Base-by-base conservation (phyloP, 1,284 basidiomycete species). In the Puccinia triticina region DNA sequence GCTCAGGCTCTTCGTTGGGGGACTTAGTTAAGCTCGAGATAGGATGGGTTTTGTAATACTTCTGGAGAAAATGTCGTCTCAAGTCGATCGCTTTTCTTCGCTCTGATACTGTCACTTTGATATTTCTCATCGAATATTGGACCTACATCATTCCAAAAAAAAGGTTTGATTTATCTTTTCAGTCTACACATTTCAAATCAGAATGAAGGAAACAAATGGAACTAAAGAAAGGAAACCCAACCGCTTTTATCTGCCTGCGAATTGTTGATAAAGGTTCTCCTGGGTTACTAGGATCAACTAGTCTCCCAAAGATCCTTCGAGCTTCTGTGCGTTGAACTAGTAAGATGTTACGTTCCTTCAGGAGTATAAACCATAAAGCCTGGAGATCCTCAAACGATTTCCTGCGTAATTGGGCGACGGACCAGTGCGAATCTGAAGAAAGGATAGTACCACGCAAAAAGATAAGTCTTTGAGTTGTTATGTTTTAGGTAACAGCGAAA, bases 331-430 rank as follows among this genome's bases (percentile, higher is more conserved):
- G 89, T 87, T 97, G 95, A n/a, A 94, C 94, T 21, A 92, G 92
- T 78, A 97, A 89, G 26, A 96, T 88, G 88, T 98, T 98, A 12
- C 93, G 91, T 87, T 98, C 96, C 83, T 93, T 90, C 53, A 95
- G 86, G 34, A 94, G 89, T 71, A 97, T 90, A 87, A 96, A 97
- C 95, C 96, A 98, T 72, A 98, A 89, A 26, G 91, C 93, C 87
- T 98, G 95, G 84, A 98, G 88, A 86, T 98, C 95, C 84, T 91
- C 90, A 89, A 98, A 98, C 83, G 91, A 93, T 88, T 97, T 97
- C 77, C 92, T 88, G 73, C 95, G 90, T 74, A 98, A 89, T 86
- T 98, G 95, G 21, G 90, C 89, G 2, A 94, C 92, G 67, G 89
- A 90, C 95, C 95, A 98, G 46, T 93, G 72, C 14, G 61, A 66